Evolutionary conservation across 2,329 filamentous ascomycete genomes (phyloP).

Genomic region (Botrytis aclada): DNA sequence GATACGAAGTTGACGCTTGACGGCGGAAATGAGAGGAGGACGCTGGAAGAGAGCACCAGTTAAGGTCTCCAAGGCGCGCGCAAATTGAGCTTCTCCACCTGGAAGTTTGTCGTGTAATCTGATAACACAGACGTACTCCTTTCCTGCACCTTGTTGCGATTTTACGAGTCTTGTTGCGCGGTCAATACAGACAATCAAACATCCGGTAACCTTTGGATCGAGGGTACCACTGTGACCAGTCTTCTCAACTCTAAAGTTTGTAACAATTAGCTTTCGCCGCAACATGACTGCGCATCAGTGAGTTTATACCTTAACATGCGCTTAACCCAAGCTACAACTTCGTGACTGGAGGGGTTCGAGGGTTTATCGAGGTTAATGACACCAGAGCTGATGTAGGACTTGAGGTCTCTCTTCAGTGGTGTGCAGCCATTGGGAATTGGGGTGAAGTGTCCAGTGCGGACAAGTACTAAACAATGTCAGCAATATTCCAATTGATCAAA

Average conservation of each 20-base stretch:
- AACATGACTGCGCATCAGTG: not conserved
- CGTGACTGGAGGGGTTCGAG: conserved; percentile 95
- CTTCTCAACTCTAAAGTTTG: conserved; percentile 70
- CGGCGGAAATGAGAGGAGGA: conserved; percentile 93
- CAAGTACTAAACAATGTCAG: conserved; percentile 61
- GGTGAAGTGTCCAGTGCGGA: conserved; percentile 94
- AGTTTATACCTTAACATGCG: conserved; percentile 76
- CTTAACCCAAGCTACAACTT: conserved; percentile 99
- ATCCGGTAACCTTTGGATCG: conserved; percentile 96
- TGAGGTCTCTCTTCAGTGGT: conserved; percentile 89
- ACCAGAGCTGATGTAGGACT: conserved; percentile 94
- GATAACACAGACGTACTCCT: conserved; percentile 97
- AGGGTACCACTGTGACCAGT: conserved; percentile 98
- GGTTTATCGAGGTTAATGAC: conserved; percentile 99
- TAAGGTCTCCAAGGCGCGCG: conserved; percentile 89
- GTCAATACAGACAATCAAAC: conserved; percentile 92
- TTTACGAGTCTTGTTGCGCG: conserved; percentile 97
- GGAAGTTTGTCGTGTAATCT: conserved; percentile 93
- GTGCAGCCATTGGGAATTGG: conserved; percentile 92
- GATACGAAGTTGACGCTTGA: conserved; percentile 98
- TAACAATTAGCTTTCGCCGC: conserved; percentile 19
- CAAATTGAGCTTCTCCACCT: conserved; percentile 88
- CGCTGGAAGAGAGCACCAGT: conserved; percentile 97
- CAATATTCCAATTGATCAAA: conserved; percentile 20
- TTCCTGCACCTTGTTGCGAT: conserved; percentile 97